Evolutionary conservation across 2,329 filamentous ascomycete species (phyloP), one percentile per base, ranked within the genome.

Genomic region (Albophoma yamanashiensis): DNA sequence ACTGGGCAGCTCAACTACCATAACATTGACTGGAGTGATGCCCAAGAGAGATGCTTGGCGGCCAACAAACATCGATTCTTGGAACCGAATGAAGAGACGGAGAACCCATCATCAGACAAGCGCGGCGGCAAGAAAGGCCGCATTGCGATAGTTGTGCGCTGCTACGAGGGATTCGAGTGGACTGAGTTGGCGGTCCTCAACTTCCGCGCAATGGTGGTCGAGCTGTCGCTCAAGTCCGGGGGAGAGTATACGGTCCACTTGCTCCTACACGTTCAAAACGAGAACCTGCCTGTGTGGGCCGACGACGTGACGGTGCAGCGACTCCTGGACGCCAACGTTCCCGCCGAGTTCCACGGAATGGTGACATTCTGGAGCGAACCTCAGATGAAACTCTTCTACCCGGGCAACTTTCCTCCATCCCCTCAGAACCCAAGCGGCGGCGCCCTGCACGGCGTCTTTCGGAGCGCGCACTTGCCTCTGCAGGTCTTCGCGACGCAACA

Each of bases 231-330:
- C 56, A 79, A 84, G 59, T 92, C 89, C 0, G 90, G 91, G 39
- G 89, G 88, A 55, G 90, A 96, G 70, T 96, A 94, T 67, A 82
- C 83, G 5, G 80, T 96, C 3, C 90, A 94, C 71, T 91, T 96
- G 69, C 78, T 96, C 42, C 82, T 96, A 45, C 91, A 96, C 65
- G 89, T 95, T 64, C 91, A 90, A 67, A 88, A 95, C 71, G 82
- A 89, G 65, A 84, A 89, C 67, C 76, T 87, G 50, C 89, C 88
- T 53, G 91, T 96, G 65, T 96, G 89, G 89, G 85, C 89, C 0
- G 90, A 94, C 67, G 84, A 89, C 22, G 80, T 82, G 39, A 88
- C 86, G 0, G 90, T 91, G 61, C 82, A 91, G 65, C 79, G 82
- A 20, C 83, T 93, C 67, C 77, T 96, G 69, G 81, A 85, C 69